Percentiles rank a stretch among this genome's conserved stretches.
phyloP scores from a whole-genome alignment of 1,139 yeast species.

The Pneumocystis carinii region DNA sequence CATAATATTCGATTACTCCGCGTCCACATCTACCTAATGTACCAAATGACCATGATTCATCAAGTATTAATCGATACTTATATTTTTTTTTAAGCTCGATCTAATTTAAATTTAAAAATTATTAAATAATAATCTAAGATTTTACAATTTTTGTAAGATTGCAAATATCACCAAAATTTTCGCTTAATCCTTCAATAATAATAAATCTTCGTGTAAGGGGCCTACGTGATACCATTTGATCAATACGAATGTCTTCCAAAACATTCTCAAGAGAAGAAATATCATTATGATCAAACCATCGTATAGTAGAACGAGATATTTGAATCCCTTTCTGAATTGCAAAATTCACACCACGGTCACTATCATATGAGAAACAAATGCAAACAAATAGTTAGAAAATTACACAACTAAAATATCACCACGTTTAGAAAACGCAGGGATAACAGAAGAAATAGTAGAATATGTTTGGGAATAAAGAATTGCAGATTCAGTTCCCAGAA shows the following conservation, averaged over 20 bases:
- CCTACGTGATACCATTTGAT: slow-evolving; percentile 28
- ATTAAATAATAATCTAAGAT: neutral
- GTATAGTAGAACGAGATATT: slow-evolving; percentile 72
- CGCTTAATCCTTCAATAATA: slow-evolving; percentile 78
- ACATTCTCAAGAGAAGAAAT: slow-evolving; percentile 63
- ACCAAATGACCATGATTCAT: slow-evolving; percentile 78
- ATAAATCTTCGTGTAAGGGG: slow-evolving; percentile 79
- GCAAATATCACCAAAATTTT: slow-evolving; percentile 68
- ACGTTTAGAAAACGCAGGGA: slow-evolving; percentile 87
- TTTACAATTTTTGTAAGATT: slow-evolving; percentile 48
- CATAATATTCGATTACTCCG: slow-evolving; percentile 63
- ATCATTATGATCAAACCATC: slow-evolving; percentile 72
- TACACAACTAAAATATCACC: slow-evolving; percentile 76
- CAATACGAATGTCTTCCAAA: slow-evolving; percentile 34
- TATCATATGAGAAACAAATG: neutral
- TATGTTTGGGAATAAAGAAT: slow-evolving; percentile 90
- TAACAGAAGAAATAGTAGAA: slow-evolving; percentile 83
- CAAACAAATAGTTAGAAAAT: neutral
- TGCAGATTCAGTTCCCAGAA: slow-evolving; percentile 60
- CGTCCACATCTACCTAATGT: slow-evolving; percentile 72
- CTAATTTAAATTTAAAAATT: neutral
- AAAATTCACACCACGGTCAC: slow-evolving; percentile 59
- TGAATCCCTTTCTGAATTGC: slow-evolving; percentile 79
- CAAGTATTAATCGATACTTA: slow-evolving; percentile 74
- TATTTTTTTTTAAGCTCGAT: slow-evolving; percentile 55